Evolutionary conservation across 352 stramenopile species (phyloP), one percentile per base, ranked within the genome.

Genomic region (Pythium biforme): DNA sequence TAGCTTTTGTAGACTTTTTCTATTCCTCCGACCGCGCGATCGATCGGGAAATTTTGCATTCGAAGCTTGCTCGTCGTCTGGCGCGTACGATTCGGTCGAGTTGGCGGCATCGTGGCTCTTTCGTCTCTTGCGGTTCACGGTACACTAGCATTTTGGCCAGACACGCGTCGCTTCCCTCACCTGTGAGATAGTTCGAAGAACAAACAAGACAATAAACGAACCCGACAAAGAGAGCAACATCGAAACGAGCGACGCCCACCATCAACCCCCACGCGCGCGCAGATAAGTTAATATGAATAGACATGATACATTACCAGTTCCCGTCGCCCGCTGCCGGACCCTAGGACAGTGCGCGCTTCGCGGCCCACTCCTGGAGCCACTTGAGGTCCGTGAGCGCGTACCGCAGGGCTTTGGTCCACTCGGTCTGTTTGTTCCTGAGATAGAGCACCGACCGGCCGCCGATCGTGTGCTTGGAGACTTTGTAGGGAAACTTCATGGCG

Each of bases 341-440:
- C 41, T 34, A 57, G 0, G 22, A 3, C 22, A 53, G 12, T 14
- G 15, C 53, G 31, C 81, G 75, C 4, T 79, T 67, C 0, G 74
- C 83, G 0, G 76, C 68, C 83, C 84, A 93, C 26, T 76, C 75
- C n/a, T 93, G 74, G 26, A 95, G 55, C 86, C 86, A 95, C 61
- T 83, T 83, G 55, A 83, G 62, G 40, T 80, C 65, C 8, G 75
- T 81, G n/a, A 83, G 59, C 4, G 62, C 66, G 51, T 75, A 77
- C 25, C 74, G 74, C 33, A 72, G 47, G 0, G 72, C 75, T 33
- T 94, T 93, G 20, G 88, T 94, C 88, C 88, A 96, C 64, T 92
- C 79, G 43, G 74, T 78, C 49, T 90, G 76, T 45, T 92, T 89
- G 68, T 92, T 87, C 69, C 86, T 88, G n/a, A 91, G 54, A 31